A percentile compares a stretch with the other conserved stretches of the same genome.
These are phyloP conservation scores for Phytophthora tentaculata DNA, from an alignment of 352 stramenopile genomes.

Conservation along the genomic window DNA sequence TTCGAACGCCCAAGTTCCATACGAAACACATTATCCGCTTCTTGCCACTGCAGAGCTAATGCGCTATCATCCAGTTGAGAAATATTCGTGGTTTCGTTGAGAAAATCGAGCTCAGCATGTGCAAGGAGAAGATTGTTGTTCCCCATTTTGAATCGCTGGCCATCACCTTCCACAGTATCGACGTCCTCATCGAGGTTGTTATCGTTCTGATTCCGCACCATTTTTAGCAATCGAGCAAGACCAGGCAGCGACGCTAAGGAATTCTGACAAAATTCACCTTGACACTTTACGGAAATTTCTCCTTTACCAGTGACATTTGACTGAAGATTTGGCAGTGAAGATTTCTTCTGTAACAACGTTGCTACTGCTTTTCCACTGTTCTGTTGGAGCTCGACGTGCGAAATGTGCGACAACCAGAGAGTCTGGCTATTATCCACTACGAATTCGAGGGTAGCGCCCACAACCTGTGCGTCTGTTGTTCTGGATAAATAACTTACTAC, in stretches of 20 bases:
- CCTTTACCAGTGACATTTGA: background rate
- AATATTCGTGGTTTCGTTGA: constrained; percentile 21
- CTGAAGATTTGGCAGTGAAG: constrained; percentile 57
- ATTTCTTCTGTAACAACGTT: constrained; percentile 24
- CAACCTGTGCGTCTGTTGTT: constrained; percentile 17
- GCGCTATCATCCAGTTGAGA: constrained; percentile 14
- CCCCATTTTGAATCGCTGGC: constrained; percentile 70
- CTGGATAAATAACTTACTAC: constrained; percentile 38
- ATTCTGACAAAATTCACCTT: constrained; percentile 69
- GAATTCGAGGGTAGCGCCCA: constrained; percentile 42
- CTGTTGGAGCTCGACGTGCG: constrained; percentile 22
- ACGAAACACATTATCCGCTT: constrained; percentile 65
- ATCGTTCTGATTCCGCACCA: constrained; percentile 7
- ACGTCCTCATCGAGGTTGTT: constrained; percentile 16
- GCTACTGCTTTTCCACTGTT: background rate
- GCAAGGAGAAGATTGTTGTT: constrained; percentile 80
- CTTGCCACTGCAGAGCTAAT: constrained; percentile 62
- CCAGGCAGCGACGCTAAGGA: constrained; percentile 43
- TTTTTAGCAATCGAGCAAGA: constrained; percentile 27
- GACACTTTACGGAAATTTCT: constrained; percentile 46
- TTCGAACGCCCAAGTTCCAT: constrained; percentile 71
- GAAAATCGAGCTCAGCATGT: constrained; percentile 62
- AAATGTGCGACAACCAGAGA: constrained; percentile 52
- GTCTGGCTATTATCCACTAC: constrained; percentile 38
- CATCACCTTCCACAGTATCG: constrained; percentile 45